Evolutionary conservation across 306 rosid species (phyloP), one percentile per base, ranked within the genome.

Genomic region (Hippophae gyantsensis): DNA sequence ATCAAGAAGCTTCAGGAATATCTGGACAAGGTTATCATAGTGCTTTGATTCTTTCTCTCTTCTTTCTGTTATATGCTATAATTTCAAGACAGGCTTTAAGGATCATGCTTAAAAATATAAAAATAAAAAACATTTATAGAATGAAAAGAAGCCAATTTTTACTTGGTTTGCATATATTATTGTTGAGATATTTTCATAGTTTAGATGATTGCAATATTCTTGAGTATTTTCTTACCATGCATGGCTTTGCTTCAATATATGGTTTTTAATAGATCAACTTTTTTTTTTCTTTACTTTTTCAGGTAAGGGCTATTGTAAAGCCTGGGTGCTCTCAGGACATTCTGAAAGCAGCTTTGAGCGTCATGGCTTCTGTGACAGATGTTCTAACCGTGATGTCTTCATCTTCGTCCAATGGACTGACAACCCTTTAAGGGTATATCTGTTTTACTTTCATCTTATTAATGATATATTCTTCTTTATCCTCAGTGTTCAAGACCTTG

Each of bases 271-370:
- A 32, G 38, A 32, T 32, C 4, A 32, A 4, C 3, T 25, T 40
- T 45, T 62, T 43, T 65, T 25, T 40, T 45, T 62, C 43, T 65
- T 65, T 13, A 32, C 79, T 79, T 63, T 42, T 63, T 41, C 85
- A 92, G 99, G 73, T 93, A 54, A 93, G 96, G 66, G 84, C 88
- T 52, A 84, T 92, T 25, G 99, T 92, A n/a, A 92, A 92, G 83
- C 99, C 99, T 46, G 99, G 99, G 48, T 92, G 99, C 65, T 82
- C 99, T 25, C 99, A 85, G 64, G 99, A 92, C 45, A 88, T 92
- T 67, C 74, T 93, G 72, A 93, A 88, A 79, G 93, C 96, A 5
- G 99, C 99, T 13, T 70, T 93, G 65, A 93, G 97, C 6, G 77
- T 86, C 27, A 93, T 93, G 99, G 83, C 74, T 0, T 85, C 95